A percentile compares a stretch with the other conserved stretches of the same genome.
Evolutionary conservation across 2,329 filamentous ascomycete genomes (phyloP).

Genomic region (Pseudocercospora macadamiae): DNA sequence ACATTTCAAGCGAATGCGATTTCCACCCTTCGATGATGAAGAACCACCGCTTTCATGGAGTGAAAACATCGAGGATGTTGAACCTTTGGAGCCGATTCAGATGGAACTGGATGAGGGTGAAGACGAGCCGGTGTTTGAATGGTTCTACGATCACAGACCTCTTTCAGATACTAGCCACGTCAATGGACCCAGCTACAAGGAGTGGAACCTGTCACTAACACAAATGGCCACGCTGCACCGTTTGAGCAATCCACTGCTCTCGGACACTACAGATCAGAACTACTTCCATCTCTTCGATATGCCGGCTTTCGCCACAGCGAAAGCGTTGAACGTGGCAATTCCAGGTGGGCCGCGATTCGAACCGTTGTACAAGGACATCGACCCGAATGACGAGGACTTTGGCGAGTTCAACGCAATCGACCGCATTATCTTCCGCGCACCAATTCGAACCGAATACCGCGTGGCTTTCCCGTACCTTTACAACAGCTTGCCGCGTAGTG

Average conservation of each 20-base stretch:
- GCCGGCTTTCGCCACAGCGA: conserved; percentile 92
- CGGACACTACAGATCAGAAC: conserved; percentile 91
- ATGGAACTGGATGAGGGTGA: conserved; percentile 96
- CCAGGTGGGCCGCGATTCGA: conserved; percentile 97
- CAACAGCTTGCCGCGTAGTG: conserved; percentile 92
- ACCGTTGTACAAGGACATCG: conserved; percentile 96
- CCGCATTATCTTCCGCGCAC: conserved; percentile 95
- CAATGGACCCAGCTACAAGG: conserved; percentile 95
- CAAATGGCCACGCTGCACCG: conserved; percentile 97
- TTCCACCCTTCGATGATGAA: conserved; percentile 97
- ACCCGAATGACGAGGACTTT: conserved; percentile 98
- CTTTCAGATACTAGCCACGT: conserved; percentile 90
- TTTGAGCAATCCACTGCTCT: conserved; percentile 85
- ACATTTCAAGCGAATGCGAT: conserved; percentile 98
- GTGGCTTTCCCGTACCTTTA: conserved; percentile 95
- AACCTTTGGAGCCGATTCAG: conserved; percentile 95
- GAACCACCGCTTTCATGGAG: conserved; percentile 97
- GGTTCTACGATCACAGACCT: conserved; percentile 95
- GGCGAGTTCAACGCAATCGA: conserved; percentile 99
- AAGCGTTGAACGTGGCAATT: conserved; percentile 94
- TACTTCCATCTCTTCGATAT: conserved; percentile 98
- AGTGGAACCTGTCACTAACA: conserved; percentile 87
- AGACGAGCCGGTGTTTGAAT: conserved; percentile 87
- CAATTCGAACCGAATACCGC: conserved; percentile 92
- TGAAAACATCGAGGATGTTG: conserved; percentile 98